A percentile compares a stretch with the other conserved stretches of the same genome.
Conservation (phyloP, 1,284 basidiomycete species). For the Puccinia horiana region DNA sequence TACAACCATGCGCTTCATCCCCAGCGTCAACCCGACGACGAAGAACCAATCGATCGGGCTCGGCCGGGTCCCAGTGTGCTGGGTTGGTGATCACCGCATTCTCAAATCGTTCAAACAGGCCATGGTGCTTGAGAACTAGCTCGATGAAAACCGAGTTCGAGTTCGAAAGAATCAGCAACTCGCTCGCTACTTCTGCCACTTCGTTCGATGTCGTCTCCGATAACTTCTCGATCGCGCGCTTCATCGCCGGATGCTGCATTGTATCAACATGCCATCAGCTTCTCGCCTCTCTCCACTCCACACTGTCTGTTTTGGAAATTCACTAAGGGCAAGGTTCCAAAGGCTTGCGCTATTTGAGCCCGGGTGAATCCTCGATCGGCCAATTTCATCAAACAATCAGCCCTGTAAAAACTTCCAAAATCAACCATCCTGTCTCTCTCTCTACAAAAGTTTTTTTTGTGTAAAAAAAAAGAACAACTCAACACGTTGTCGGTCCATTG, state of each 20-base stretch:
- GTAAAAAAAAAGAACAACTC: neutral
- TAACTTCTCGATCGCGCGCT: conserved; percentile 35
- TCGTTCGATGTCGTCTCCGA: neutral
- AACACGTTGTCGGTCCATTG: conserved; percentile 50
- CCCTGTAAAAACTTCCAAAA: conserved; percentile 25
- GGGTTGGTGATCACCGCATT: conserved; percentile 58
- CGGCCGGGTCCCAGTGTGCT: conserved; percentile 52
- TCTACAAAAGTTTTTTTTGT: neutral
- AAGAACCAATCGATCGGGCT: conserved; percentile 52
- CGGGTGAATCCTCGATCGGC: conserved; percentile 16
- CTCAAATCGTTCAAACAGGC: conserved; percentile 51
- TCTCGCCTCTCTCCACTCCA: neutral
- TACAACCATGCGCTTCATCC: conserved; percentile 55
- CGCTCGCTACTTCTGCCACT: neutral
- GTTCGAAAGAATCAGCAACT: conserved; percentile 57
- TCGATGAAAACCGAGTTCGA: conserved; percentile 58
- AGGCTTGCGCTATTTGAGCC: conserved; percentile 24
- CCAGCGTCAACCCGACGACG: conserved; percentile 53
- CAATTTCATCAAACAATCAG: conserved; percentile 31
- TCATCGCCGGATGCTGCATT: conserved; percentile 45
- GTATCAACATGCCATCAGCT: neutral
- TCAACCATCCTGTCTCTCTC: neutral
- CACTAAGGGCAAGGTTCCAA: conserved; percentile 42
- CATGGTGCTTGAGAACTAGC: conserved; percentile 51
- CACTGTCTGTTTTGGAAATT: neutral